Percentiles rank a stretch among this genome's conserved stretches.
These are phyloP conservation scores for Barnettozyma wickerhamii DNA, from an alignment of 805 yeast species.

Conservation along the genomic window DNA sequence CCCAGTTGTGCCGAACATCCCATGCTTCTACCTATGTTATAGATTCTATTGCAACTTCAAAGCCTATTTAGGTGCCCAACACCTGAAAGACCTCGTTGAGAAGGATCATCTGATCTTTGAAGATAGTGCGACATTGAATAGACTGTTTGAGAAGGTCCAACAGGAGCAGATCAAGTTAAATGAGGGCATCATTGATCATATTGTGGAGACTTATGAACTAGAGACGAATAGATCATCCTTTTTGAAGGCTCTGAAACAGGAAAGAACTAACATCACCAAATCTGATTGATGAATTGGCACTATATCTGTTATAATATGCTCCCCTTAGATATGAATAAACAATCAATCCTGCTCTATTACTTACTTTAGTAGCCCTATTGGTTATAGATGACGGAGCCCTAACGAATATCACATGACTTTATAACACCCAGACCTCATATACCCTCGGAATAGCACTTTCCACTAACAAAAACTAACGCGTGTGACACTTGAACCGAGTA, in stretches of 20 bases:
- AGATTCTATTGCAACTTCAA: constrained; percentile 81
- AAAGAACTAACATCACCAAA: constrained; percentile 23
- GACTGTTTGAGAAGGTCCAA: constrained; percentile 20
- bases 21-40: constrained; percentile 81
- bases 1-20: constrained; percentile 89
- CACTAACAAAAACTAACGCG: background rate
- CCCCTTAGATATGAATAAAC: too few relatives aligned
- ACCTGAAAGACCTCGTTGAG: constrained; percentile 53
- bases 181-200: constrained; percentile 39
- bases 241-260: constrained; percentile 51
- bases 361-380: too few relatives aligned
- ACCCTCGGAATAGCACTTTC: constrained; percentile 3
- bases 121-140: constrained; percentile 29
- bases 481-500: background rate
- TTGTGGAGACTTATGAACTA: constrained; percentile 43
- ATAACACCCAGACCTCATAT: constrained; percentile 7
- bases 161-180: constrained; percentile 34
- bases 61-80: constrained; percentile 71
- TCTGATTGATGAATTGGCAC: background rate
- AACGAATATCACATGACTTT: constrained; percentile 9
- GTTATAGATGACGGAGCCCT: too few relatives aligned
- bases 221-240: constrained; percentile 42
- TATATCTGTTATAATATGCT: too few relatives aligned
- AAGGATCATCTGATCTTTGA: constrained; percentile 34
- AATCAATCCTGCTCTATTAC: too few relatives aligned